Conservation (phyloP, 805 yeast genomes). For the Nakazawaea populi region DNA sequence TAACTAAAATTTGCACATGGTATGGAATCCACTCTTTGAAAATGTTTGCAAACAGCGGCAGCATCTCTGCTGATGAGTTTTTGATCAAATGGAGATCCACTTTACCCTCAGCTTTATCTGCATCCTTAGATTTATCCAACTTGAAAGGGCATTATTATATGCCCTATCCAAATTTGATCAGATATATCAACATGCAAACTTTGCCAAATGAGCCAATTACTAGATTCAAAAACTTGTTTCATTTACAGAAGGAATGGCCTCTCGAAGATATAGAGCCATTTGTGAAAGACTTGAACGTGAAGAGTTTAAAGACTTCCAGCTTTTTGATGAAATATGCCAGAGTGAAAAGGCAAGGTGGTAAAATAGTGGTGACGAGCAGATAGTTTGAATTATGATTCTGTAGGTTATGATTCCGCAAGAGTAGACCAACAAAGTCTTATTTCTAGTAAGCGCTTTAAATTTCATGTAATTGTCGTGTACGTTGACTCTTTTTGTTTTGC, state of each 20-base stretch:
- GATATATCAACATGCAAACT: slow-evolving; percentile 42
- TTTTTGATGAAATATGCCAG: slow-evolving; percentile 61
- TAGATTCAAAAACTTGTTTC: slow-evolving; percentile 49
- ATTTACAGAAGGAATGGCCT: slow-evolving; percentile 53
- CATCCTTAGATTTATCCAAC: slow-evolving; percentile 51
- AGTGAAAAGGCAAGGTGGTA: slow-evolving; percentile 30
- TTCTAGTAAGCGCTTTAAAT: no score
- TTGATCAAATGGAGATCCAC: slow-evolving; percentile 56
- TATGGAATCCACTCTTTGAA: slow-evolving; percentile 53
- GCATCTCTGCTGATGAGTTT: slow-evolving; percentile 39
- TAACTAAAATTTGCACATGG: slow-evolving; percentile 45
- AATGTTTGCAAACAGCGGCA: slow-evolving; percentile 4
- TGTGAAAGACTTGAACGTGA: slow-evolving; percentile 50
- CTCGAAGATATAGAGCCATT: slow-evolving; percentile 60
- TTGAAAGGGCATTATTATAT: slow-evolving; percentile 48
- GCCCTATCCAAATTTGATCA: slow-evolving; percentile 35
- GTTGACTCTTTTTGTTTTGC: neutral
- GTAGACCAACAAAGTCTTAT: no score
- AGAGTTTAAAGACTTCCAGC: slow-evolving; percentile 47
- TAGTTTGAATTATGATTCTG: neutral
- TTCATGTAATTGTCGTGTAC: no score
- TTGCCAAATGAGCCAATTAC: slow-evolving; percentile 43
- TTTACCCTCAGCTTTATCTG: slow-evolving; percentile 38
- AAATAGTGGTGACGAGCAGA: neutral
- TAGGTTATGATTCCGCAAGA: no score